Conservation (phyloP, 768 basidiomycete species). For the Tubosaeta brunneosetosa region DNA sequence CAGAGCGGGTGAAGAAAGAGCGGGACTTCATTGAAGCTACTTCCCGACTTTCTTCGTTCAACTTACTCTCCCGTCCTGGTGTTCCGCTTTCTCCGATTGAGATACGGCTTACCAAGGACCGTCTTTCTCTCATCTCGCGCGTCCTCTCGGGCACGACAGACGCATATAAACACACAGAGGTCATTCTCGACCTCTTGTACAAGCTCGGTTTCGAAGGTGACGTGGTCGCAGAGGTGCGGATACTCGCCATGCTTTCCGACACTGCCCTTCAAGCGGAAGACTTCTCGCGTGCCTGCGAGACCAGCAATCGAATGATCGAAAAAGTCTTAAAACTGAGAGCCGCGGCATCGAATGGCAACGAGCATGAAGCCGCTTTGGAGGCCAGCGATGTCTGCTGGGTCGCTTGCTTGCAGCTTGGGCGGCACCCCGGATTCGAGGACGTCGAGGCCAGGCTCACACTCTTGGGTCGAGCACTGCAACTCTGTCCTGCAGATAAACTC, state of each 20-base stretch:
- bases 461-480: constrained; percentile 75
- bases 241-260: constrained; percentile 86
- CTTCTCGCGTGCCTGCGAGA: constrained; percentile 67
- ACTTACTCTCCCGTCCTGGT: constrained; percentile 68
- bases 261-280: constrained; percentile 83
- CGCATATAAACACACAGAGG: constrained; percentile 88
- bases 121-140: constrained; percentile 79
- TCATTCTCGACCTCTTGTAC: constrained; percentile 83
- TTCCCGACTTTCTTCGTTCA: constrained; percentile 90
- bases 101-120: constrained; percentile 87
- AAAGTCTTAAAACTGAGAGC: constrained; percentile 49
- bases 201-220: constrained; percentile 82
- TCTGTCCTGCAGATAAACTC: constrained; percentile 80
- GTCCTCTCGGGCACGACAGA: constrained; percentile 82
- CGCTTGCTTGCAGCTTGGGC: constrained; percentile 82
- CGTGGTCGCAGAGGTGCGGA: constrained; percentile 70
- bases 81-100: constrained; percentile 85
- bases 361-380: constrained; percentile 46
- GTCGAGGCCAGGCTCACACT: constrained; percentile 61
- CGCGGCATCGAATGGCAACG: constrained; percentile 22
- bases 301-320: constrained; percentile 66
- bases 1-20: constrained; percentile 61
- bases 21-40: constrained; percentile 97
- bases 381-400: constrained; percentile 87
- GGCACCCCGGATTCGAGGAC: constrained; percentile 73